A percentile compares a stretch with the other conserved stretches of the same genome.
Evolutionary conservation across 2,329 filamentous ascomycete species (phyloP).

Genomic region (Dactylellina sp.): DNA sequence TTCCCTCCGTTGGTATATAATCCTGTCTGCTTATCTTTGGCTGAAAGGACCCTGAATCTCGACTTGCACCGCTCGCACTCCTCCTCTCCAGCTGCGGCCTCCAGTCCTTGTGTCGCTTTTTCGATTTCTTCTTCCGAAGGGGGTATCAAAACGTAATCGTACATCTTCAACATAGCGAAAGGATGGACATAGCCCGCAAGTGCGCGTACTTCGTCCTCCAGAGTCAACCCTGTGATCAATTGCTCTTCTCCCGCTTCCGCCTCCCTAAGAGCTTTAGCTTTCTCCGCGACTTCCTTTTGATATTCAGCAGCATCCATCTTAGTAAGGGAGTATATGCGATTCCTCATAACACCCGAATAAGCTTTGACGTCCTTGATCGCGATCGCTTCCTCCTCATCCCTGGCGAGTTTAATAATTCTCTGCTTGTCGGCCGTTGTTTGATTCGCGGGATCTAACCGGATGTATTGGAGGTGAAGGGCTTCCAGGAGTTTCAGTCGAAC

Average conservation of each 20-base stretch:
- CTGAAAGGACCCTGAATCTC: slow-evolving; percentile 89
- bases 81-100: slow-evolving; percentile 81
- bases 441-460: slow-evolving; percentile 73
- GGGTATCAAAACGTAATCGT: slow-evolving; percentile 79
- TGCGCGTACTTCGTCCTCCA: slow-evolving; percentile 75
- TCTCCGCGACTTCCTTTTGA: slow-evolving; percentile 70
- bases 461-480: slow-evolving; percentile 70
- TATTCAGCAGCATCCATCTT: slow-evolving; percentile 80
- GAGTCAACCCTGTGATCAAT: slow-evolving; percentile 77
- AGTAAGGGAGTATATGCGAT: slow-evolving; percentile 79
- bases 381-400: slow-evolving; percentile 82
- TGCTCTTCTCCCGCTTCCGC: slow-evolving; percentile 60
- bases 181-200: slow-evolving; percentile 74
- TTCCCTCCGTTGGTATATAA: slow-evolving; percentile 79
- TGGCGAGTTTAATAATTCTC: slow-evolving; percentile 74
- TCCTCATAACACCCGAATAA: slow-evolving; percentile 86
- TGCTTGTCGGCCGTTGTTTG: slow-evolving; percentile 68
- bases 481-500: slow-evolving; percentile 22
- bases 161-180: slow-evolving; percentile 72
- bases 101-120: slow-evolving; percentile 74
- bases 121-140: slow-evolving; percentile 76
- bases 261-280: slow-evolving; percentile 60
- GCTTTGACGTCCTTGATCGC: slow-evolving; percentile 76
- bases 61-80: slow-evolving; percentile 86
- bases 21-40: slow-evolving; percentile 78